Base-by-base conservation (phyloP, 228 moss, liverwort and hornwort species). In the Sphagnum fallax region DNA sequence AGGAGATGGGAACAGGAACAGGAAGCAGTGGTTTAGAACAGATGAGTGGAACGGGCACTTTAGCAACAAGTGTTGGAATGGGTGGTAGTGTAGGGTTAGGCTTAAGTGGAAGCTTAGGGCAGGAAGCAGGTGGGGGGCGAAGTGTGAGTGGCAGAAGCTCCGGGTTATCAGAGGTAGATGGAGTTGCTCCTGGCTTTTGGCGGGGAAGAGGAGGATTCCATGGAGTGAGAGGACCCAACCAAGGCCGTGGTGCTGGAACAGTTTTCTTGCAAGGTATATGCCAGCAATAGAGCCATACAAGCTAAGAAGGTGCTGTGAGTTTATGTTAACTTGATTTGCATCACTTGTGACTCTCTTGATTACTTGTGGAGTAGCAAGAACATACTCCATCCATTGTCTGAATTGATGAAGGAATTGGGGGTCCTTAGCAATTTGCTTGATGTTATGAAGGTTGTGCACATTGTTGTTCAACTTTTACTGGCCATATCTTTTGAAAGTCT, bases 131-230 rank as follows among this genome's bases (percentile, higher is more conserved):
- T 55, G 55, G 12, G 12, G 68, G 68, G 58, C 53, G 68, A 32
- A 68, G 68, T 58, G 57, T 18, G 11, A 68, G 68, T 68, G 52
- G 52, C 68, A 58, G 68, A 57, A 68, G 68, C 68, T 68, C 57
- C 10, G 68, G 68, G 10, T 58, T 68, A 57, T 68, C 68, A 16
- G 68, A 68, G 53, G 68, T 47, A 47, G 68, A 68, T 55, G 68
- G 68, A 47, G 53, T 68, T 10, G 8, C 68, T 47, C 53, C 68
- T 10, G 68, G 68, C 6, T 68, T 68, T 47, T 10, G 53, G 53
- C 58, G 53, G 53, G 68, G 68, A 57, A 57, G 55, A 48, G 68
- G 68, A 13, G 9, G 53, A 10, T 68, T 10, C 47, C 58, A 53
- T 48, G 47, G 53, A 68, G 68, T 53, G 32, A 58, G 68, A 68